Percentiles rank a stretch among this genome's conserved stretches.
phyloP scores from a whole-genome alignment of 805 yeast species.

The Wickerhamiella spandovensis region DNA sequence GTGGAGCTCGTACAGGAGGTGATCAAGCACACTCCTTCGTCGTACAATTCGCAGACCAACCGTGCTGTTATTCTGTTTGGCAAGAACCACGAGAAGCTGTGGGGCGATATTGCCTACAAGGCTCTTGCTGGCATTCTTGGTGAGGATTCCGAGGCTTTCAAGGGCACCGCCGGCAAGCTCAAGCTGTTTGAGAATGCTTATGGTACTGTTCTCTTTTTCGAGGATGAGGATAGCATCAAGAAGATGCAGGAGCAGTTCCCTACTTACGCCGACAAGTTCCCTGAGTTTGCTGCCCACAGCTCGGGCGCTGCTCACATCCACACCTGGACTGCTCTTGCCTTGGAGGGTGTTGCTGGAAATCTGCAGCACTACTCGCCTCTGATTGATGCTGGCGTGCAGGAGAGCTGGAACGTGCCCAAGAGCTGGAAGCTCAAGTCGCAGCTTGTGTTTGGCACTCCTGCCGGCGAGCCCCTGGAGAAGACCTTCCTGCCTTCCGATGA shows the following conservation, averaged over 20 bases:
- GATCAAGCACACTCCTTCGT: slow-evolving; percentile 37
- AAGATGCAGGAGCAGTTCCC: slow-evolving; percentile 33
- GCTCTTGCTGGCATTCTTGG: slow-evolving; percentile 22
- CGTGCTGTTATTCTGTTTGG: slow-evolving; percentile 38
- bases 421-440: slow-evolving; percentile 36
- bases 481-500: slow-evolving; percentile 24
- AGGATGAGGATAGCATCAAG: slow-evolving; percentile 30
- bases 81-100: slow-evolving; percentile 32
- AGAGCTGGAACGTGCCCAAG: slow-evolving; percentile 30
- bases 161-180: slow-evolving; percentile 32
- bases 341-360: slow-evolving; percentile 36
- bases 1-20: slow-evolving; percentile 31
- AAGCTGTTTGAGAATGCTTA: slow-evolving; percentile 32
- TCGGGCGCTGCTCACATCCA: slow-evolving; percentile 35
- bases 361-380: slow-evolving; percentile 40
- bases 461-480: slow-evolving; percentile 28
- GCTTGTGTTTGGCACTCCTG: slow-evolving; percentile 37
- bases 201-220: slow-evolving; percentile 37
- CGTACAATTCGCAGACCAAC: slow-evolving; percentile 39
- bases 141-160: slow-evolving; percentile 21
- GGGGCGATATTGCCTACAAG: slow-evolving; percentile 29
- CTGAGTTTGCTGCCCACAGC: slow-evolving; percentile 35
- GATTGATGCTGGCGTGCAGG: slow-evolving; percentile 26
- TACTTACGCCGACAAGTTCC: slow-evolving; percentile 32
- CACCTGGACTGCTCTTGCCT: slow-evolving; percentile 36